phyloP scores from a whole-genome alignment of 805 yeast genomes.

The Citeromyces matritensis region DNA sequence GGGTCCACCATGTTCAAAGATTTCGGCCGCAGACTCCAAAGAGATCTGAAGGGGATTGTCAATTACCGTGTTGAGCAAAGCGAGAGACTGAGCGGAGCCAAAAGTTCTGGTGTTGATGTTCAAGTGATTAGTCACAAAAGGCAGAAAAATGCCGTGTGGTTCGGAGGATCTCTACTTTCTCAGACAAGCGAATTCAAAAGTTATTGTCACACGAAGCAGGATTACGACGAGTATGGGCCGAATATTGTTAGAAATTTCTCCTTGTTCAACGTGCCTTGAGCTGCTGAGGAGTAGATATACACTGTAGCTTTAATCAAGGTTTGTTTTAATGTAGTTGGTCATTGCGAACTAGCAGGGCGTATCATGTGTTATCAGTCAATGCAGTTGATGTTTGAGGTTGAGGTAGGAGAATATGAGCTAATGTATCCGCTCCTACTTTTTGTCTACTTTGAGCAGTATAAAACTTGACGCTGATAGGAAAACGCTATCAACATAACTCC shows the following conservation, averaged over 20 bases:
- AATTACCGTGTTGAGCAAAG: conserved; percentile 76
- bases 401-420: not conserved
- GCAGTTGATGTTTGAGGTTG: not conserved
- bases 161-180: conserved; percentile 93
- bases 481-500: no score
- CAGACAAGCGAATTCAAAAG: conserved; percentile 94
- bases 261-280: conserved; percentile 74
- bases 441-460: not conserved
- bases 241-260: conserved; percentile 95
- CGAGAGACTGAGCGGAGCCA: conserved; percentile 61
- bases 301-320: not conserved
- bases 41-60: conserved; percentile 80
- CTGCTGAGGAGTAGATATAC: not conserved
- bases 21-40: conserved; percentile 92
- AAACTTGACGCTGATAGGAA: no score
- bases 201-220: conserved; percentile 93
- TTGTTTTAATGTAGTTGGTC: not conserved
- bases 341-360: not conserved
- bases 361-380: no score
- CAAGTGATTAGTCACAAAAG: conserved; percentile 94
- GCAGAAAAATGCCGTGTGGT: conserved; percentile 99
- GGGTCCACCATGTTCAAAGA: conserved; percentile 99
- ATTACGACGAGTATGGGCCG: conserved; percentile 97
- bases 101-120: conserved; percentile 90
- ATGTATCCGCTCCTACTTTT: not conserved